Evolutionary conservation across 1,284 basidiomycete species (phyloP).

Genomic region (Pholiota adiposa): DNA sequence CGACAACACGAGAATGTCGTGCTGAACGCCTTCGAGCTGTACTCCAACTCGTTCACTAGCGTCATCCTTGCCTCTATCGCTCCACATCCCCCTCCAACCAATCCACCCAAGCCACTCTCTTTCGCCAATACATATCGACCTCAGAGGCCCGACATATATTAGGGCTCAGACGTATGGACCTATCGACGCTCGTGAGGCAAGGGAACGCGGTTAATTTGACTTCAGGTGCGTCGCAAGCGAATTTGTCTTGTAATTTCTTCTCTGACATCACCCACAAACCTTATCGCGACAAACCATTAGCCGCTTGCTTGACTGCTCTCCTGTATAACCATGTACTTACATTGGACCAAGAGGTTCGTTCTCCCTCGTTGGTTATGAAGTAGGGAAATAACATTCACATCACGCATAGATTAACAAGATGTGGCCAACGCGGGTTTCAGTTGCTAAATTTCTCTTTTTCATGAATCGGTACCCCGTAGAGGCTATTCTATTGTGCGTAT

Average conservation of each 20-base stretch:
- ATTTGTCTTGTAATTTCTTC: not conserved
- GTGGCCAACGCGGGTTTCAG: constrained; percentile 27
- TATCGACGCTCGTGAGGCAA: constrained; percentile 16
- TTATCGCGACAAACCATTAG: constrained; percentile 9
- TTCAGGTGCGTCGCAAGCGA: constrained; percentile 11
- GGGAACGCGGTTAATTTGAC: constrained; percentile 23
- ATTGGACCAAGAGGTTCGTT: constrained; percentile 26
- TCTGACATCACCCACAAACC: not conserved
- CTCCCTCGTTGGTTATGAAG: not conserved
- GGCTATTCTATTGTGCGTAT: constrained; percentile 29
- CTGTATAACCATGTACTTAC: constrained; percentile 30
- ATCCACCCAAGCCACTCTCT: too few species aligned
- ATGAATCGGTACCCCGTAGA: constrained; percentile 31
- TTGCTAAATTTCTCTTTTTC: constrained; percentile 31
- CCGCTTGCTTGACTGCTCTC: constrained; percentile 28
- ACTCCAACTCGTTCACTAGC: not conserved
- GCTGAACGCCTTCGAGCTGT: not conserved
- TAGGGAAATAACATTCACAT: not conserved
- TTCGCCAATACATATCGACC: not conserved
- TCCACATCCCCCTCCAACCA: not conserved
- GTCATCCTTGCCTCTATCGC: not conserved
- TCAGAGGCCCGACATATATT: not conserved
- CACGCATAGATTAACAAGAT: constrained; percentile 22
- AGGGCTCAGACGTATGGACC: constrained; percentile 1
- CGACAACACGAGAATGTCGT: not conserved